Evolutionary conservation across 2,329 filamentous ascomycete genomes (phyloP).

Genomic region (Penicillium sp.): DNA sequence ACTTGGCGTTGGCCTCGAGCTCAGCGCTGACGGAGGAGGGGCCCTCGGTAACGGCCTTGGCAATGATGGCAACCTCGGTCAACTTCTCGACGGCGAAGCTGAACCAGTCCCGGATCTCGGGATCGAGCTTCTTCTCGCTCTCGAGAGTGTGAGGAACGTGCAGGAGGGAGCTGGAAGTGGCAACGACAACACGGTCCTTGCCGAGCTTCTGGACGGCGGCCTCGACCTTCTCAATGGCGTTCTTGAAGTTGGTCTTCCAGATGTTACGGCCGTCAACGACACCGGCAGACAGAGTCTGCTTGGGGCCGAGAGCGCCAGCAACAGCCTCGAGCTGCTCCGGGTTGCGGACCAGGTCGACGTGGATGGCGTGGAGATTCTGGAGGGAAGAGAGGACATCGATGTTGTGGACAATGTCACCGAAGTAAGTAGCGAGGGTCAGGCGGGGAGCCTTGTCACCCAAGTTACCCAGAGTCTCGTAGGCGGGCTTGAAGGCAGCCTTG

Average conservation of each 20-base stretch:
- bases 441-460: slow-evolving; percentile 78
- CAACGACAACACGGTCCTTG: slow-evolving; percentile 94
- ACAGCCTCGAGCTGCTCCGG: slow-evolving; percentile 93
- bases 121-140: slow-evolving; percentile 96
- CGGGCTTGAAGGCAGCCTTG: slow-evolving; percentile 96
- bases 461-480: slow-evolving; percentile 75
- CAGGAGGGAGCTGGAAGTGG: slow-evolving; percentile 94
- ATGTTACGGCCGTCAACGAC: slow-evolving; percentile 99
- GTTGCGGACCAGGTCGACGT: slow-evolving; percentile 95
- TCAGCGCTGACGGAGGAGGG: slow-evolving; percentile 77
- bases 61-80: slow-evolving; percentile 80
- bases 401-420: slow-evolving; percentile 99
- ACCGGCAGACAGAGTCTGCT: slow-evolving; percentile 88
- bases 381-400: slow-evolving; percentile 76
- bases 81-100: slow-evolving; percentile 96
- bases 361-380: slow-evolving; percentile 71
- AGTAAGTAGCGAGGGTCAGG: slow-evolving; percentile 92
- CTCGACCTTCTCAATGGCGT: slow-evolving; percentile 85
- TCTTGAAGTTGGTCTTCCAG: slow-evolving; percentile 99
- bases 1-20: slow-evolving; percentile 96
- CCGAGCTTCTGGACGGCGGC: slow-evolving; percentile 88
- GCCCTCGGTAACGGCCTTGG: slow-evolving; percentile 93
- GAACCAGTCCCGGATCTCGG: slow-evolving; percentile 96
- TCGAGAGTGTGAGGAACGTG: slow-evolving; percentile 97
- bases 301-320: slow-evolving; percentile 71